Evolutionary conservation across 805 yeast genomes (phyloP).

Genomic region (Brettanomyces anomalus): DNA sequence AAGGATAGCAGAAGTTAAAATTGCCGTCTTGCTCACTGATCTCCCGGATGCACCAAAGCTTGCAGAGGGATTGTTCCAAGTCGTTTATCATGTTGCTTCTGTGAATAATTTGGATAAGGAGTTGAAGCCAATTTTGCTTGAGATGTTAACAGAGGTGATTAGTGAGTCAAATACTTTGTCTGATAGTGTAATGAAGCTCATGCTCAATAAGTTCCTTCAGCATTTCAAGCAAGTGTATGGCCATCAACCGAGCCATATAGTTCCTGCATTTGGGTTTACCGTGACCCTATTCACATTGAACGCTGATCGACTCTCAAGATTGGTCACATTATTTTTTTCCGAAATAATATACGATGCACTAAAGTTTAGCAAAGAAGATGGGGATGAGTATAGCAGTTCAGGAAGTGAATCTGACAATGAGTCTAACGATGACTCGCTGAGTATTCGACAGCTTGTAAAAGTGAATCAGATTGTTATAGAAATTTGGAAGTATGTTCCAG

Average conservation of each 20-base stretch:
- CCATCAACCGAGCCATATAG: slow-evolving; percentile 11
- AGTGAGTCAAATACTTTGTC: slow-evolving; percentile 65
- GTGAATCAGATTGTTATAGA: slow-evolving; percentile 56
- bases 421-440: slow-evolving; percentile 5
- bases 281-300: slow-evolving; percentile 60
- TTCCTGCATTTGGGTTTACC: slow-evolving; percentile 60
- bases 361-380: slow-evolving; percentile 16
- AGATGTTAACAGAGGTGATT: slow-evolving; percentile 65
- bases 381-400: slow-evolving; percentile 15
- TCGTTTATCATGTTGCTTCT: slow-evolving; percentile 48
- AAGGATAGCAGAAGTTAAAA: slow-evolving; percentile 64
- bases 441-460: slow-evolving; percentile 39
- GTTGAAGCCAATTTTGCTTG: slow-evolving; percentile 55
- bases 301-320: slow-evolving; percentile 65
- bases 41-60: slow-evolving; percentile 52
- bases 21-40: slow-evolving; percentile 42
- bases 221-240: slow-evolving; percentile 18
- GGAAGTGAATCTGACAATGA: slow-evolving; percentile 7
- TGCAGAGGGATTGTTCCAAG: slow-evolving; percentile 46
- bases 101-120: slow-evolving; percentile 27
- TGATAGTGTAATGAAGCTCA: slow-evolving; percentile 46
- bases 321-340: slow-evolving; percentile 69
- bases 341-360: slow-evolving; percentile 55
- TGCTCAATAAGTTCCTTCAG: slow-evolving; percentile 53
- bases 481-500: slow-evolving; percentile 75